Conservation (phyloP, 1,284 basidiomycete species). For the Caloboletus firmus region DNA sequence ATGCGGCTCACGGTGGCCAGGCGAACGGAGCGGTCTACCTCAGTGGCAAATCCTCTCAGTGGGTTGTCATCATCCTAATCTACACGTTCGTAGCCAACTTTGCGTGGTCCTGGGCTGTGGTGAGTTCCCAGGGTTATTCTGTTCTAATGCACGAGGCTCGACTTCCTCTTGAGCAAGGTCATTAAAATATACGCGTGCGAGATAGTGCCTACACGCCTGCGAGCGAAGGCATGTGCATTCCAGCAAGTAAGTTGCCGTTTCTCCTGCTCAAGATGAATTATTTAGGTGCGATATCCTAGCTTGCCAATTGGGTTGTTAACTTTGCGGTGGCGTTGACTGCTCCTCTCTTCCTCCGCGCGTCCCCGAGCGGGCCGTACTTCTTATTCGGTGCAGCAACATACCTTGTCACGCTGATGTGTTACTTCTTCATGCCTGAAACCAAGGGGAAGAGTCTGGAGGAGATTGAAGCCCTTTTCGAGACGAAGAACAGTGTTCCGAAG, state of each 20-base stretch:
- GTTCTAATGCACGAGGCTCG: neutral
- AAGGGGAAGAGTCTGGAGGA: slow-evolving; percentile 46
- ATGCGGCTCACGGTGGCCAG: slow-evolving; percentile 39
- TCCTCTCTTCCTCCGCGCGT: slow-evolving; percentile 46
- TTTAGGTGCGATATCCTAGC: slow-evolving; percentile 22
- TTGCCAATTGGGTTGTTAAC: slow-evolving; percentile 39
- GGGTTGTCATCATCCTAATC: slow-evolving; percentile 48
- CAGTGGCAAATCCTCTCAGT: slow-evolving; percentile 34
- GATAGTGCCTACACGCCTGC: slow-evolving; percentile 33
- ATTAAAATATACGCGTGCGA: slow-evolving; percentile 34
- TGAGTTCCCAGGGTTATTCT: slow-evolving; percentile 11
- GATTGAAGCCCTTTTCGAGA: slow-evolving; percentile 40
- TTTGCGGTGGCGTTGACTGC: slow-evolving; percentile 47
- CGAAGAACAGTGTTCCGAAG: slow-evolving; percentile 4
- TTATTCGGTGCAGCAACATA: slow-evolving; percentile 44
- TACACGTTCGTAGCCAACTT: slow-evolving; percentile 44
- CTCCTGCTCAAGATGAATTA: slow-evolving; percentile 30
- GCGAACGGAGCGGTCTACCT: slow-evolving; percentile 26
- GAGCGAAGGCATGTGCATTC: slow-evolving; percentile 38
- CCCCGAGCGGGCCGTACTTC: slow-evolving; percentile 50
- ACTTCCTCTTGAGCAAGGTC: slow-evolving; percentile 21
- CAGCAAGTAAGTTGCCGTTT: slow-evolving; percentile 41
- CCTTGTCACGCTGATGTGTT: slow-evolving; percentile 41
- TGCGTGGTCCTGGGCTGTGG: slow-evolving; percentile 35
- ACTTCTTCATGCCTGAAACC: slow-evolving; percentile 47